A percentile compares a stretch with the other conserved stretches of the same genome.
Conservation (phyloP, 208 protist genomes). For the Phytomonas francai region DNA sequence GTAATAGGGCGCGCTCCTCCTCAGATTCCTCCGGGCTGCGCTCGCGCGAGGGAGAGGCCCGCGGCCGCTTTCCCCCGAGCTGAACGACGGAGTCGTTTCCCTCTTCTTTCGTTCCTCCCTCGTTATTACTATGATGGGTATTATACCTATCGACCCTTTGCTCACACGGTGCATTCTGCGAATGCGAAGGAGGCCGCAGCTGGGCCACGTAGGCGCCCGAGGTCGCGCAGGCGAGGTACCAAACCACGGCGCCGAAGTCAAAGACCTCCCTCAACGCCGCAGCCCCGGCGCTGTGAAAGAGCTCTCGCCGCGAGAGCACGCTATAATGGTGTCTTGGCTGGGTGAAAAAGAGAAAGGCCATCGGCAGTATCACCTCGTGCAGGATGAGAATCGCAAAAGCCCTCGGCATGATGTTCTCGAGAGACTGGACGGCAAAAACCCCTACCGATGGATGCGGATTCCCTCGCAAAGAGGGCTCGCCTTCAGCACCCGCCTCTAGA, state of each 20-base stretch:
- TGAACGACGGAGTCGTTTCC: too few species aligned
- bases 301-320: constrained; percentile 54
- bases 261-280: constrained; percentile 39
- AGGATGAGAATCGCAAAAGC: constrained; percentile 30
- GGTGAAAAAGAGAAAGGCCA: constrained; percentile 34
- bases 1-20: neutral
- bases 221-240: constrained; percentile 47
- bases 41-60: neutral
- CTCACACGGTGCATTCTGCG: too few species aligned
- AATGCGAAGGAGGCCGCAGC: too few species aligned
- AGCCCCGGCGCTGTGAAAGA: constrained; percentile 56
- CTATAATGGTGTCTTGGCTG: constrained; percentile 51
- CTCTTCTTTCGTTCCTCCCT: too few species aligned
- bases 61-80: too few species aligned
- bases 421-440: too few species aligned
- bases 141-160: too few species aligned
- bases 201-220: constrained; percentile 21
- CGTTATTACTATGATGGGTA: too few species aligned
- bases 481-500: too few species aligned
- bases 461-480: too few species aligned
- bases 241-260: constrained; percentile 53
- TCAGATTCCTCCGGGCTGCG: neutral
- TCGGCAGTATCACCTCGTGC: constrained; percentile 50
- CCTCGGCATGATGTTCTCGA: neutral
- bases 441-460: too few species aligned